Base-by-base conservation (phyloP, 2,329 filamentous ascomycete species). In the Colletotrichum coccodes region DNA sequence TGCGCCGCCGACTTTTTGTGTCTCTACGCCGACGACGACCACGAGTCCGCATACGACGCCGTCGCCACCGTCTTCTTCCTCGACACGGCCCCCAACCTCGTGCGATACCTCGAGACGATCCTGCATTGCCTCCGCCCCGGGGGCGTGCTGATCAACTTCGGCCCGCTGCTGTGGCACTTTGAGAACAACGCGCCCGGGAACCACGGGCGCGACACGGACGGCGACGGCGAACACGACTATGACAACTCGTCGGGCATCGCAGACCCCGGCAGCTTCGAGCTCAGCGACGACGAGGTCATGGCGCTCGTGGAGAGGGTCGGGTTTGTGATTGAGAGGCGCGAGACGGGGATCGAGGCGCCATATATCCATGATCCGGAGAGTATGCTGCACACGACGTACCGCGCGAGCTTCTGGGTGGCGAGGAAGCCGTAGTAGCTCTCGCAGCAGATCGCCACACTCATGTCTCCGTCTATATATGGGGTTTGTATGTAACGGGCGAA, bases 51-150 rank as follows among this genome's bases (percentile, higher is more conserved):
- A 0, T 98, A 94, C 78, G 91, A 98, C 75, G 94, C 92, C 1
- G 94, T 98, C 2, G 90, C 93, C 0, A 94, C 92, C 3, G 93
- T 97, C 12, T 99, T 98, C 82, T 99, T 99, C 83, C 91, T 99
- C 66, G 97, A 99, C 78, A 99, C 96, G 1, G 96, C 96, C 3
- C 95, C 95, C 1, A 98, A 99, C 77, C 79, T 98, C 36, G 92
- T 98, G 61, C 89, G 92, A 2, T 99, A 99, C 77, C 89, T 99
- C 38, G 91, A 97, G 76, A 91, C 94, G 2, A 93, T 98, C 62
- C 84, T 83, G 47, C 88, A 92, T 76, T 97, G 95, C 75, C 86
- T 99, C 57, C 90, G 88, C 72, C 85, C 89, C 0, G 92, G 92
- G 30, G 96, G 96, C 0, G 75, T 97, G 4, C 93, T 97, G 84